These are phyloP conservation scores for Penicillium sp. DNA, from an alignment of 2,329 filamentous ascomycete genomes.

Conservation along the genomic window DNA sequence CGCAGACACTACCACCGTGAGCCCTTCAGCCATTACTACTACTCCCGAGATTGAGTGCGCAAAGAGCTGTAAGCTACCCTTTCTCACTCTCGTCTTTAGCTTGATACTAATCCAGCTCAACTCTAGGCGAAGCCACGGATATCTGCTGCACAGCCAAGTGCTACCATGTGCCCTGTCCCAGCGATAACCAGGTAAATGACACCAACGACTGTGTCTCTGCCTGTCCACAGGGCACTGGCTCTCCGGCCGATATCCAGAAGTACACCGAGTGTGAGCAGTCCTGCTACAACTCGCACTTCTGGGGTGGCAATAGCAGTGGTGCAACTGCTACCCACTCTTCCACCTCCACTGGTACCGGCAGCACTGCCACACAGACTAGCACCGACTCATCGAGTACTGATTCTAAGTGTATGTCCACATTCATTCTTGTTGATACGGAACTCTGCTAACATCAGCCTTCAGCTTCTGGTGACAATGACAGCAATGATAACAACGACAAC, in stretches of 20 bases:
- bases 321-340: constrained; percentile 20
- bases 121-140: constrained; percentile 43
- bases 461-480: constrained; percentile 17
- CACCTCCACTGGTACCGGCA: constrained; percentile 22
- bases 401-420: constrained; percentile 11
- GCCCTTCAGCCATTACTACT: constrained; percentile 31
- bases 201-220: constrained; percentile 53
- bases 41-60: constrained; percentile 38
- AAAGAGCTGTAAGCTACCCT: constrained; percentile 34
- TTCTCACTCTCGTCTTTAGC: background rate
- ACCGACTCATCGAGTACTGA: background rate
- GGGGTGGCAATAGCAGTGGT: constrained; percentile 34
- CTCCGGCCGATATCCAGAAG: constrained; percentile 43
- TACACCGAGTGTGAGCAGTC: constrained; percentile 50
- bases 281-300: constrained; percentile 52
- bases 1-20: constrained; percentile 25
- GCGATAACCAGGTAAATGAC: constrained; percentile 48
- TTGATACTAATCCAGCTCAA: background rate
- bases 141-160: constrained; percentile 54
- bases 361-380: constrained; percentile 14
- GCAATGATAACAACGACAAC: constrained; percentile 12
- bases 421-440: background rate
- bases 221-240: constrained; percentile 54
- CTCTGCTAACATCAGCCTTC: constrained; percentile 1
- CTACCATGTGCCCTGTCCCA: constrained; percentile 52